Evolutionary conservation across 495 filamentous ascomycete species (phyloP).

Genomic region (Jackrogersella minutella): DNA sequence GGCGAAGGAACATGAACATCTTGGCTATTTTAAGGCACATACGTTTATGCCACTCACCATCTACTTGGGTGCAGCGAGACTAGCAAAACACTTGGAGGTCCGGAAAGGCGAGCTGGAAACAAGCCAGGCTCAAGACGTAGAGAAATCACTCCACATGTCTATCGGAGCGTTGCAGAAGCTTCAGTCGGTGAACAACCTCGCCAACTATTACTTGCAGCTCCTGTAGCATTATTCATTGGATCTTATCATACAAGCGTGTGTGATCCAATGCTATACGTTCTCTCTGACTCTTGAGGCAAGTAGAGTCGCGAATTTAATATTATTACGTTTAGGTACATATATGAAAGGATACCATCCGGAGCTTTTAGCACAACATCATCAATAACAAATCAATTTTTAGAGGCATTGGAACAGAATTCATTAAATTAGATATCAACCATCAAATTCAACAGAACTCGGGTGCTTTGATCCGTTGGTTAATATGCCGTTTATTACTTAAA

Average conservation of each 20-base stretch:
- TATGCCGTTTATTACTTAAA: no score
- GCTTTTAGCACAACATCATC: neutral
- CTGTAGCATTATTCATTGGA: neutral
- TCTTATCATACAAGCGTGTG: no score
- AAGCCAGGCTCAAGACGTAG: conserved; percentile 14
- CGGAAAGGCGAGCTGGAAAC: conserved; percentile 31
- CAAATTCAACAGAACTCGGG: neutral
- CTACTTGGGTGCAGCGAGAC: conserved; percentile 27
- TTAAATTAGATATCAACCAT: neutral
- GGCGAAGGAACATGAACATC: conserved; percentile 51
- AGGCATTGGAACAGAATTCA: neutral
- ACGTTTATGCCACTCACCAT: conserved; percentile 38
- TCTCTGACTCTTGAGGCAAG: neutral
- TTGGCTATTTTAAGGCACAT: conserved; percentile 51
- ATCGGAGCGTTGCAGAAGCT: conserved; percentile 35
- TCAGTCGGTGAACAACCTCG: conserved; percentile 37
- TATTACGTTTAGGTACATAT: conserved; percentile 4
- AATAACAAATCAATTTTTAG: neutral
- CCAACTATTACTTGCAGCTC: conserved; percentile 35
- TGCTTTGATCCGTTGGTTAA: no score
- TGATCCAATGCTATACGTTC: neutral
- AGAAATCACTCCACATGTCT: conserved; percentile 20
- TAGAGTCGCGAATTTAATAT: neutral
- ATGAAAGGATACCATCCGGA: no score
- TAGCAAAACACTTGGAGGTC: conserved; percentile 25